Base-by-base conservation (phyloP, 768 basidiomycete genomes). In the Tylopilus sp. region DNA sequence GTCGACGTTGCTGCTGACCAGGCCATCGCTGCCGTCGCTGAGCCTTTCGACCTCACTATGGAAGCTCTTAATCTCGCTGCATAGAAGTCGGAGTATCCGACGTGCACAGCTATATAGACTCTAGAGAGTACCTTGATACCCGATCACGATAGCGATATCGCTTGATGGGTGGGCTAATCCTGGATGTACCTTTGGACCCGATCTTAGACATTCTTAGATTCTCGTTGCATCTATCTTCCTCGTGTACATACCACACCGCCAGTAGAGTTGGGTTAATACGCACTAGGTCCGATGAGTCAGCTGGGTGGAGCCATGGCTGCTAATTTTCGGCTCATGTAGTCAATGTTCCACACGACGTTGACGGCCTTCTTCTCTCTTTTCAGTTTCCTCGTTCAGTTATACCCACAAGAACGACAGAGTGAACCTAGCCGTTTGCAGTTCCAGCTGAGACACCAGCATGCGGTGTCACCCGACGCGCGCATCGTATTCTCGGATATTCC, bases 21-120 rank as follows among this genome's bases (percentile, higher is more conserved):
- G 24, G 64, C 72, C 3, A 70, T 71, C 13, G 63, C 60, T 28
- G 72, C 74, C 12, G 65, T 72, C 5, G 76, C 75, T 8, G 83
- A 86, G 64, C 79, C 85, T 48, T 77, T 86, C 29, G 80, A 79
- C 30, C 70, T 86, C 48, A 84, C 84, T 9, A 81, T 86, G 80
- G 85, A 86, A 63, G 74, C 72, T 21, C 71, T 86, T 36, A 59
- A 48, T 36, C 54, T 71, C 3, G 52, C 43, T 2, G 56, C 55
- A 52, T 69, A 58, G 59, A 57, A n/a, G 21, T 45, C 12, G 29
- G 26, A 45, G 22, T 40, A 9, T 13, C 37, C 7, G 19, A 29
- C 19, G 26, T 38, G 53, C 37, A 28, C 19, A 14, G 13, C 29
- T 47, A 53, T 25, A n/a, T n/a, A n/a, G n/a, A n/a, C n/a, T n/a